A percentile compares a stretch with the other conserved stretches of the same genome.
Evolutionary conservation across 441 rosid genomes (phyloP).

Genomic region (Aleurites moluccanus): DNA sequence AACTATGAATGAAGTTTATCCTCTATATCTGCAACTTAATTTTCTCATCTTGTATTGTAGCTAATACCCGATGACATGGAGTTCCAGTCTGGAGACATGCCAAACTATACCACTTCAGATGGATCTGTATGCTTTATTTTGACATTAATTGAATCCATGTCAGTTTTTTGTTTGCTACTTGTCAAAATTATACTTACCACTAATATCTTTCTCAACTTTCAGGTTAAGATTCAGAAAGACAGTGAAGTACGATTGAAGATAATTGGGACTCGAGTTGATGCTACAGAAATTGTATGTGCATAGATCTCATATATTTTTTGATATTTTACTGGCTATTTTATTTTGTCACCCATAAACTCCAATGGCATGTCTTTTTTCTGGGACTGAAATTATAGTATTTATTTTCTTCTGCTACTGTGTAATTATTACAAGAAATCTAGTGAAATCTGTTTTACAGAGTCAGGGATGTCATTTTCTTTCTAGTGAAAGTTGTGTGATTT

Average conservation of each 20-base stretch:
- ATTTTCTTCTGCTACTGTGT: neutral
- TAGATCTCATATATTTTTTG: neutral
- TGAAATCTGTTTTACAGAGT: neutral
- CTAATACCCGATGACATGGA: conserved; percentile 97
- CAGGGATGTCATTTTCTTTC: neutral
- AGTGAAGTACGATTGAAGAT: conserved; percentile 93
- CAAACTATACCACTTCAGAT: conserved; percentile 87
- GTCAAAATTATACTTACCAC: conserved; percentile 16
- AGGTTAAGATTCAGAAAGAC: conserved; percentile 95
- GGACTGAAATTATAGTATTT: neutral
- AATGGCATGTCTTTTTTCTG: neutral
- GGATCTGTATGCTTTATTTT: conserved; percentile 60
- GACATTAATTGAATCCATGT: neutral
- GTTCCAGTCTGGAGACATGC: conserved; percentile 90
- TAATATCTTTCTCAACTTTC: conserved; percentile 20
- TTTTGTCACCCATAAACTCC: neutral
- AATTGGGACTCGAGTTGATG: conserved; percentile 92
- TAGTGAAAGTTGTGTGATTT: neutral
- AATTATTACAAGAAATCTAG: too few species aligned
- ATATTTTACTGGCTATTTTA: neutral
- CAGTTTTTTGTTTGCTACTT: neutral
- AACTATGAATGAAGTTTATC: neutral
- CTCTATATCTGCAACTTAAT: neutral
- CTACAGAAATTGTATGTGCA: conserved; percentile 74
- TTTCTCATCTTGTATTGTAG: conserved; percentile 34